These are phyloP conservation scores for Claviceps fusiformis DNA, from an alignment of 2,329 filamentous ascomycete genomes.

Conservation along the genomic window DNA sequence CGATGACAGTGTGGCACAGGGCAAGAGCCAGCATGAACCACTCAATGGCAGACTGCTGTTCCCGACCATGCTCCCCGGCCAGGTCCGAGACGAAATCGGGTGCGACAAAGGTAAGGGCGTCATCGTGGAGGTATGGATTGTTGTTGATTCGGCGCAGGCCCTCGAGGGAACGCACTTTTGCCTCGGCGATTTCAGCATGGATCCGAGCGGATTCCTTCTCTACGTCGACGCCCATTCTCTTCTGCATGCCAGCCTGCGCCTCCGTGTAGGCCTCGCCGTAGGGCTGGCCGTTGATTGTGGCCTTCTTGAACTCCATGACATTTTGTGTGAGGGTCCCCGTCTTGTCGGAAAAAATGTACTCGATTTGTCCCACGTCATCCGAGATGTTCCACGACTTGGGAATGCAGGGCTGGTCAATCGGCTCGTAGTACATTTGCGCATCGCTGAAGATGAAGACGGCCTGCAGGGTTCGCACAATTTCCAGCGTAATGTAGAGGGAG, in stretches of 20 bases:
- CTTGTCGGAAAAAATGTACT: slow-evolving; percentile 99
- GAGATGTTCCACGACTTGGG: slow-evolving; percentile 99
- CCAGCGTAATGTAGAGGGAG: slow-evolving; percentile 91
- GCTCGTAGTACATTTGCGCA: slow-evolving; percentile 91
- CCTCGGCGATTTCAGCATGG: slow-evolving; percentile 63
- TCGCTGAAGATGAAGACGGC: slow-evolving; percentile 98
- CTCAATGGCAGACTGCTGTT: slow-evolving; percentile 66
- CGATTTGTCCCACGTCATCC: slow-evolving; percentile 92
- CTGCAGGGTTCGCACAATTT: slow-evolving; percentile 86
- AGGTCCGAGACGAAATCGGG: slow-evolving; percentile 81
- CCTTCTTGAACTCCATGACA: slow-evolving; percentile 99
- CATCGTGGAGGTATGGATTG: slow-evolving; percentile 83
- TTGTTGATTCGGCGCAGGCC: slow-evolving; percentile 65
- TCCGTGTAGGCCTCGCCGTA: slow-evolving; percentile 98
- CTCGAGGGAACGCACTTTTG: slow-evolving; percentile 58
- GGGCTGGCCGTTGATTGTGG: slow-evolving; percentile 85
- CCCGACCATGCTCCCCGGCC: slow-evolving; percentile 58
- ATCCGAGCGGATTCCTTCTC: slow-evolving; percentile 65
- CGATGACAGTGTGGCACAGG: slow-evolving; percentile 93
- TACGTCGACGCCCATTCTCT: slow-evolving; percentile 74
- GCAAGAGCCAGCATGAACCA: slow-evolving; percentile 91
- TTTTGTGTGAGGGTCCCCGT: slow-evolving; percentile 94
- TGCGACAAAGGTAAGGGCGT: slow-evolving; percentile 82
- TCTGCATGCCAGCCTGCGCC: slow-evolving; percentile 91
- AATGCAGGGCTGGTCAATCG: slow-evolving; percentile 84